Conservation (phyloP, 2,329 filamentous ascomycete genomes). For the Aurifilum marmelostoma region DNA sequence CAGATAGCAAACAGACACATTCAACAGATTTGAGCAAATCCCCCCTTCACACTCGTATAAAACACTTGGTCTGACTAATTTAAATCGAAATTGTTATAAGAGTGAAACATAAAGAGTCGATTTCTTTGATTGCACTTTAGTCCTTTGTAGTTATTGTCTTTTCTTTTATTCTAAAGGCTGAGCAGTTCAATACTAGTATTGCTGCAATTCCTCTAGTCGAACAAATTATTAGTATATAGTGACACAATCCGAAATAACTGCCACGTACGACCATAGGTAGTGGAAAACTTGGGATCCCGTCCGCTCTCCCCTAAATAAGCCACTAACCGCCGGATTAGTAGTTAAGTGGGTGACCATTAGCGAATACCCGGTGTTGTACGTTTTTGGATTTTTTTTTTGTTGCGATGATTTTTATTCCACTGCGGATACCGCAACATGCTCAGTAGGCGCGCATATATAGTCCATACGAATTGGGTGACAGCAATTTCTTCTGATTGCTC, state of each 20-base stretch:
- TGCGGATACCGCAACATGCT: no score
- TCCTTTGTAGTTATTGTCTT: no score
- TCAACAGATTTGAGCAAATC: no score
- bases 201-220: background rate
- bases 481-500: background rate
- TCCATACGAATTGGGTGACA: background rate
- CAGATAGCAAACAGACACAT: no score
- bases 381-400: background rate
- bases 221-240: background rate
- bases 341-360: constrained; percentile 14
- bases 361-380: constrained; percentile 14
- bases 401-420: background rate
- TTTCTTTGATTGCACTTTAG: background rate
- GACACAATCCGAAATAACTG: background rate
- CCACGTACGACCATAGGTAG: constrained; percentile 11
- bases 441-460: no score
- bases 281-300: constrained; percentile 10
- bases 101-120: background rate
- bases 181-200: background rate
- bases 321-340: constrained; percentile 10
- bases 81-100: no score
- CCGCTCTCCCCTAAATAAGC: constrained; percentile 14
- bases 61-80: no score
- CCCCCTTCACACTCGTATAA: no score
- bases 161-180: background rate